phyloP scores from a whole-genome alignment of 2,329 filamentous ascomycete species.

The Diaporthe citri region DNA sequence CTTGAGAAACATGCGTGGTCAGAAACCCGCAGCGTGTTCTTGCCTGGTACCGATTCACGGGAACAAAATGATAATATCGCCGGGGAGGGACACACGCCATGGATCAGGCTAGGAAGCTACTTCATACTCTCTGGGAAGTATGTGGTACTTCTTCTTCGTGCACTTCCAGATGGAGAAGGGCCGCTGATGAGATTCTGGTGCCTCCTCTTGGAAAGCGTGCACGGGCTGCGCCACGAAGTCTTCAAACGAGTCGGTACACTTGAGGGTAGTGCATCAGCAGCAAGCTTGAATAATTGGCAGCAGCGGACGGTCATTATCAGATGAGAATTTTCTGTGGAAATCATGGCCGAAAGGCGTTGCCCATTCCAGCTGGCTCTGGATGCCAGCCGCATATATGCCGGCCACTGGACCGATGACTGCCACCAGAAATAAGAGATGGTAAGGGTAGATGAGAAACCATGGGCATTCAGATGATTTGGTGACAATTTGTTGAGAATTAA shows the following conservation, averaged over 20 bases:
- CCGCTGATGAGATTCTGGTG: background rate
- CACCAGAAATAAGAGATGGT: no score
- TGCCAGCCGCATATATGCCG: no score
- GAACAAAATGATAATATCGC: background rate
- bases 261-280: background rate
- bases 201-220: background rate
- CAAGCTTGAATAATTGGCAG: background rate
- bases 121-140: background rate
- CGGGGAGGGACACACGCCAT: background rate
- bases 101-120: background rate
- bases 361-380: no score
- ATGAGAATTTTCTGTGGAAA: background rate
- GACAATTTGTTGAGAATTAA: no score
- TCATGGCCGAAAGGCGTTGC: no score
- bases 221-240: background rate
- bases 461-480: no score
- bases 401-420: no score
- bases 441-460: no score
- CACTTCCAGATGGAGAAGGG: background rate
- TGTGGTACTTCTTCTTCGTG: background rate
- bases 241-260: background rate
- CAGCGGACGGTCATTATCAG: background rate
- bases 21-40: background rate
- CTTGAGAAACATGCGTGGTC: background rate
- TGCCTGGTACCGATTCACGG: background rate